These are phyloP conservation scores for Vanderwaltozyma yarrowii DNA, from an alignment of 805 yeast species.

Conservation along the genomic window DNA sequence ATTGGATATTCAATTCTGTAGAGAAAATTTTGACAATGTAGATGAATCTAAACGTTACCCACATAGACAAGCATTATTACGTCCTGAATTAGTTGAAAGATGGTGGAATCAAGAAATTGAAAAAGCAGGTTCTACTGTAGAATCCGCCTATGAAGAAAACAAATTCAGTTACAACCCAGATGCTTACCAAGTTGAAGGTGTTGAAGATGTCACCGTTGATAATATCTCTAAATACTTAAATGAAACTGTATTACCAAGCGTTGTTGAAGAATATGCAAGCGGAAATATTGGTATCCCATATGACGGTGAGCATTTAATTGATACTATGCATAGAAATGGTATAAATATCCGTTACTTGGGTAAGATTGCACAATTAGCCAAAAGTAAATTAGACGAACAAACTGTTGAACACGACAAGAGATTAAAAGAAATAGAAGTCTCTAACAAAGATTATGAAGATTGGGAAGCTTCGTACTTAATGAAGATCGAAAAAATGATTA, in stretches of 20 bases:
- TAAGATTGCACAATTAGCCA: constrained; percentile 26
- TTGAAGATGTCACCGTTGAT: constrained; percentile 41
- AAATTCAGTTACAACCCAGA: constrained; percentile 68
- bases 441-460: constrained; percentile 26
- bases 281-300: constrained; percentile 51
- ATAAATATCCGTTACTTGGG: constrained; percentile 87
- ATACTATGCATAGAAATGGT: constrained; percentile 67
- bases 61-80: constrained; percentile 64
- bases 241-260: constrained; percentile 50
- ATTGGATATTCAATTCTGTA: constrained; percentile 67
- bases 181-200: constrained; percentile 43
- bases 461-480: constrained; percentile 25
- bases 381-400: constrained; percentile 20
- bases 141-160: constrained; percentile 33
- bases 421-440: constrained; percentile 17
- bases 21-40: constrained; percentile 37
- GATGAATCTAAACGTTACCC: constrained; percentile 54
- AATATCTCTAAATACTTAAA: constrained; percentile 58
- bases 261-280: constrained; percentile 36
- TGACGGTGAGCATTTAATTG: constrained; percentile 69
- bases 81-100: constrained; percentile 82
- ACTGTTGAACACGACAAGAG: constrained; percentile 13
- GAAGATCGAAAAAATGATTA: constrained; percentile 25
- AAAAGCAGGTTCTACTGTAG: constrained; percentile 13
- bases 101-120: constrained; percentile 71